These are phyloP conservation scores for Aureobasidium sp. DNA, from an alignment of 2,329 filamentous ascomycete genomes.

Conservation along the genomic window DNA sequence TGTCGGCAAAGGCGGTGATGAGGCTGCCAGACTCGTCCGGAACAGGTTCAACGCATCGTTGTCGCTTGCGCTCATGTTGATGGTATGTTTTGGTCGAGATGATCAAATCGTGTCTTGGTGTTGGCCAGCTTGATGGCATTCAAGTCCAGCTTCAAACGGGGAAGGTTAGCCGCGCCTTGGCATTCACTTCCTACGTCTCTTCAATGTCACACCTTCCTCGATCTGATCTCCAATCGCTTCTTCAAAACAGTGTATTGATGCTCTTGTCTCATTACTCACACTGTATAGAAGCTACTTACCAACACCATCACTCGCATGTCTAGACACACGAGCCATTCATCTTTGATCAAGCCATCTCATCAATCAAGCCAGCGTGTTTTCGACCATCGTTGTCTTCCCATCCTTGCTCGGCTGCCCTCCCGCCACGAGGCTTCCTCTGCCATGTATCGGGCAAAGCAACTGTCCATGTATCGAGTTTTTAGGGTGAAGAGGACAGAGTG, in stretches of 20 bases:
- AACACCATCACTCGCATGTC: not conserved
- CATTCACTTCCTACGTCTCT: not conserved
- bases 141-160: not conserved
- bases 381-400: not conserved
- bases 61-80: slow-evolving; percentile 36
- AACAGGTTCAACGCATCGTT: slow-evolving; percentile 69
- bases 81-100: slow-evolving; percentile 8
- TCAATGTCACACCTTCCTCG: not conserved
- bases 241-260: not conserved
- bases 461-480: slow-evolving; percentile 11
- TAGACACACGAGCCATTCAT: not conserved
- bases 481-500: slow-evolving; percentile 29
- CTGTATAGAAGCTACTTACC: not conserved
- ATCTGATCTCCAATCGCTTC: not conserved
- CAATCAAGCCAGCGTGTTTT: not conserved
- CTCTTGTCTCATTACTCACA: not conserved
- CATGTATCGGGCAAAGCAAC: slow-evolving; percentile 14
- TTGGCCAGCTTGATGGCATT: not conserved
- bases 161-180: slow-evolving; percentile 7
- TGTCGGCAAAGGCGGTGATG: slow-evolving; percentile 62
- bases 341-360: not conserved
- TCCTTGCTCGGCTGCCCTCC: not conserved
- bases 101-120: not conserved
- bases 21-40: slow-evolving; percentile 69
- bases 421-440: slow-evolving; percentile 5